Base-by-base conservation (phyloP, 805 yeast genomes). In the Ogataea trehaloabstinens region DNA sequence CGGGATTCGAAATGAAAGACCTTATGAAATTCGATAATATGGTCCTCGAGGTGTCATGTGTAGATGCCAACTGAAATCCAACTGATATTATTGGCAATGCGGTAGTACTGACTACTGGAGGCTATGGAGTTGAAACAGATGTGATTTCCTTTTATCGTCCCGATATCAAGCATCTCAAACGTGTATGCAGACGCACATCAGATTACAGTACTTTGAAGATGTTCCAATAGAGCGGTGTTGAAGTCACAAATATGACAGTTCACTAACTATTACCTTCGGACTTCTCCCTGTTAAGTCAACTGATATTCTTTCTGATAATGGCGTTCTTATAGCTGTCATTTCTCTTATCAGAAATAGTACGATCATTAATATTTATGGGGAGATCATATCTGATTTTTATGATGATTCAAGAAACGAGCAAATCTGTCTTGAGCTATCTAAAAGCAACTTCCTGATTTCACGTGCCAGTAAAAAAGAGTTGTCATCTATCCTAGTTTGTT, bases 231-330 rank as follows among this genome's bases (percentile, higher is more conserved):
- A 62, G 67, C 42, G 68, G 74, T 10, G 85, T 80, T 5, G 51
- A 63, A 19, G 73, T 76, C 12, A 67, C 76, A 31, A 80, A 77
- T 52, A 58, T 78, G 66, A 80, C 76, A 36, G 71, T 76, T 55
- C 78, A 76, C 29, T 85, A 79, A 54, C 75, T 78, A 16, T 80
- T 74, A 42, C 85, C 85, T 5, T 76, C 82, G 10, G 85, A 85
- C 0, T 63, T 78, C 42, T 68, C 78, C 41, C 80, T 78, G 30
- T 7, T 27, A n/a, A n/a, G n/a, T n/a, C n/a, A n/a, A n/a, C n/a
- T n/a, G n/a, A n/a, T n/a, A n/a, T n/a, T n/a, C n/a, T 60, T 58
- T n/a, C 12, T 4, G 18, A 15, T 10, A 29, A 2, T 17, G 8
- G 4, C 11, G 19, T 21, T 6, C 30, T 29, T 13, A 34, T 25